A percentile compares a stretch with the other conserved stretches of the same genome.
These are phyloP conservation scores for Pythium periplocum DNA, from an alignment of 352 stramenopile species.

Conservation along the genomic window DNA sequence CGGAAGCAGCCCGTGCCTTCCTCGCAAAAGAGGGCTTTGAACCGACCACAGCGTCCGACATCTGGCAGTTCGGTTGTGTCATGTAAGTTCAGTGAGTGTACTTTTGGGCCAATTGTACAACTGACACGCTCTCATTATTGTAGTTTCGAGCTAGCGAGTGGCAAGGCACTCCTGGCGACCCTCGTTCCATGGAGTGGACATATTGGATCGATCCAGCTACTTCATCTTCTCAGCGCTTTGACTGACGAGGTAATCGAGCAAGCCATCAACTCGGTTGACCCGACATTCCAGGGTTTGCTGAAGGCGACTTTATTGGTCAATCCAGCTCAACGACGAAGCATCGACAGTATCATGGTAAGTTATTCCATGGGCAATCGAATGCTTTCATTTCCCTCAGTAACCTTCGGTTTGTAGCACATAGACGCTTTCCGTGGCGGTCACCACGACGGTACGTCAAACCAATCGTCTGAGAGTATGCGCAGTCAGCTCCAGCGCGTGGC, in stretches of 20 bases:
- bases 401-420: slow-evolving; percentile 7
- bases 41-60: slow-evolving; percentile 44
- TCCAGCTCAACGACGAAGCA: slow-evolving; percentile 40
- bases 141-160: slow-evolving; percentile 51
- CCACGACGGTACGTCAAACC: slow-evolving; percentile 8
- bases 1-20: slow-evolving; percentile 47
- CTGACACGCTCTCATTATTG: too few species aligned
- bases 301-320: slow-evolving; percentile 38
- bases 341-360: slow-evolving; percentile 14
- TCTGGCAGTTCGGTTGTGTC: slow-evolving; percentile 75
- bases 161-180: slow-evolving; percentile 29
- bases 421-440: slow-evolving; percentile 1
- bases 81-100: slow-evolving; percentile 29
- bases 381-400: neutral
- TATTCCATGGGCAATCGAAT: too few species aligned
- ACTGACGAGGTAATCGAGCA: slow-evolving; percentile 39
- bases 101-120: too few species aligned
- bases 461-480: slow-evolving; percentile 15
- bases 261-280: slow-evolving; percentile 24
- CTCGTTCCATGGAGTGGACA: slow-evolving; percentile 42
- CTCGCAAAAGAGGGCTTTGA: slow-evolving; percentile 32
- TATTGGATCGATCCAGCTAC: slow-evolving; percentile 27
- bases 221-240: slow-evolving; percentile 54
- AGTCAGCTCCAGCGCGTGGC: slow-evolving; percentile 21
- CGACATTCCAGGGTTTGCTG: slow-evolving; percentile 33